Evolutionary conservation across 306 rosid species (phyloP), one percentile per base, ranked within the genome.

Genomic region (Castanopsis chinensis): DNA sequence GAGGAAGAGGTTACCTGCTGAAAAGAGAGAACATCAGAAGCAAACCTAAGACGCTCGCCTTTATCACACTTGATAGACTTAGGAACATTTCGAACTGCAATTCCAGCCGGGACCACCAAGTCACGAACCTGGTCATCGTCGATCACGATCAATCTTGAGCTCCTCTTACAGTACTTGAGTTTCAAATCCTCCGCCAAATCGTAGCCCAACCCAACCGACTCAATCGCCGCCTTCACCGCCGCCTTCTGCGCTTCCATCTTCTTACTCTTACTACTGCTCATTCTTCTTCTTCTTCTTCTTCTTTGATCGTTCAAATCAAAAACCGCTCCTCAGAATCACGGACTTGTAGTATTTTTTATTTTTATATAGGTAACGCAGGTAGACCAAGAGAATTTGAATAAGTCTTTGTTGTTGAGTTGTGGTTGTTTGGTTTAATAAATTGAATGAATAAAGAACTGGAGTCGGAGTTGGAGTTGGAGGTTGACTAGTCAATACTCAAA

Each of bases 61-160:
- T 93, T 93, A 68, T 91, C 98, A 41, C 93, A 91, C 19, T 91
- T 91, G 71, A 93, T 90, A 55, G 93, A 91, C 81, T 89, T 91
- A 80, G 98, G 93, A 15, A 93, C 98, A 57, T 81, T 84, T 6
- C 84, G 87, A 58, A 91, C 78, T 9, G 90, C 83, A 84, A 93
- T 61, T 9, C 92, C 92, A 3, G 90, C 90, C 0, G 92, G 97
- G 11, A 93, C 88, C 18, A 84, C 79, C 10, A 93, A 52, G 5
- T 82, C 89, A 0, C 93, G 89, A 30, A 83, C 74, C 19, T 61
- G 61, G 23, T 76, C 82, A 4, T 85, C 84, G 30, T 87, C 91
- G 5, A 88, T 65, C 32, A 85, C 76, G 74, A 93, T 85, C 78
- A 91, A 74, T 41, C 87, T 80, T 13, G 86, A 73, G 58, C 33